Evolutionary conservation across 164 flowering plant genomes (phyloP), one percentile per base, ranked within the genome.

Genomic region (Protea cynaroides): DNA sequence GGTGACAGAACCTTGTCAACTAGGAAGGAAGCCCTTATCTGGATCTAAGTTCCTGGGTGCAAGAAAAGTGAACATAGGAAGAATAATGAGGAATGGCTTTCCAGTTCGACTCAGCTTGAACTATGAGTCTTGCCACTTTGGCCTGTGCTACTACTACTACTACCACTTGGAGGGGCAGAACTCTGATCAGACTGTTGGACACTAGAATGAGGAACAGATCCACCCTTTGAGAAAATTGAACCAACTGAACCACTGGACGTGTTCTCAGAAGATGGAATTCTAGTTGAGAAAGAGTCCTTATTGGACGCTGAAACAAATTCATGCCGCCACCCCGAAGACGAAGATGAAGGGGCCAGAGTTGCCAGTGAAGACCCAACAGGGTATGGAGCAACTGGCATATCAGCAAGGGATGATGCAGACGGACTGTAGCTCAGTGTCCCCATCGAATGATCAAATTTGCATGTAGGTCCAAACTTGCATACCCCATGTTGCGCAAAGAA

Each of bases 351-450:
- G 22, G 94, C 96, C 68, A 88, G 76, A n/a, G 89, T 86, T 44
- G 82, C 91, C 29, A 80, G 56, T 2, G 89, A 82, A 59, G 90
- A 87, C 29, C 94, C 94, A 56, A 86, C 86, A 17, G 97, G 96
- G 70, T 85, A 92, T 15, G 99, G 94, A 68, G 96, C 92, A 50
- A 88, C 92, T n/a, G 99, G 92, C 84, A 90, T 79, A 73, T 90
- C 98, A 62, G 88, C 72, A 50, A 92, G 90, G 65, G 97, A 95
- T 25, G 99, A 95, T 50, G 96, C 96, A 56, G 99, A 95, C 23
- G 99, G 92, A 65, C 94, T 86, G 81, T 90, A 87, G 69, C 86
- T 84, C 62, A 92, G 69, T n/a, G 78, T 64, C 57, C 84, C 87
- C 88, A 81, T 80, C 36, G 96, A 87, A 65, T 92, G 98, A 70